Evolutionary conservation across 441 rosid genomes (phyloP).

Genomic region (Rhodomyrtus psidioides): DNA sequence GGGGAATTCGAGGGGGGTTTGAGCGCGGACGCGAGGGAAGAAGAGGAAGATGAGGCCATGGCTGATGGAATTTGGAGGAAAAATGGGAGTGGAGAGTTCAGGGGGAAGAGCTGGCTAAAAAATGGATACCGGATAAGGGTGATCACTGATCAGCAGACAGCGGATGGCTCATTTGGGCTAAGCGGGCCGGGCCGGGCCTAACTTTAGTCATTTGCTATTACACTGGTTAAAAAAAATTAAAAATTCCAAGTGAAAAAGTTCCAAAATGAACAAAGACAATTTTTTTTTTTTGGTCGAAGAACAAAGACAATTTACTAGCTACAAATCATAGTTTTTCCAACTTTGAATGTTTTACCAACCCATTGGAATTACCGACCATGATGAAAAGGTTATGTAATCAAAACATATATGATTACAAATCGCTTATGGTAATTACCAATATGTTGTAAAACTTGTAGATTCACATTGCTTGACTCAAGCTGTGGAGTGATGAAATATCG

Average conservation of each 20-base stretch:
- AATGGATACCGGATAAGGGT: not conserved
- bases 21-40: conserved; percentile 24
- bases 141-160: not conserved
- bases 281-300: too few species aligned
- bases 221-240: not conserved
- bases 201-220: not conserved
- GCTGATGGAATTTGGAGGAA: not conserved
- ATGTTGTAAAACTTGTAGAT: not conserved
- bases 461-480: not conserved
- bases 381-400: not conserved
- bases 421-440: not conserved
- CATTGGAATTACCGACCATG: not conserved
- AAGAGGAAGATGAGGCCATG: conserved; percentile 34
- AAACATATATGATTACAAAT: not conserved
- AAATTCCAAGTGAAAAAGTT: not conserved
- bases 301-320: not conserved
- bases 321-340: not conserved
- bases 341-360: not conserved
- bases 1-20: conserved; percentile 21
- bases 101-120: not conserved
- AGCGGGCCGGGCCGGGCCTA: not conserved
- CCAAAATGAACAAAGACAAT: not conserved
- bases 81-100: not conserved
- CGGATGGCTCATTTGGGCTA: not conserved
- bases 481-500: too few species aligned